phyloP scores from a whole-genome alignment of 2,329 filamentous ascomycete genomes.

The Microsporum canis region DNA sequence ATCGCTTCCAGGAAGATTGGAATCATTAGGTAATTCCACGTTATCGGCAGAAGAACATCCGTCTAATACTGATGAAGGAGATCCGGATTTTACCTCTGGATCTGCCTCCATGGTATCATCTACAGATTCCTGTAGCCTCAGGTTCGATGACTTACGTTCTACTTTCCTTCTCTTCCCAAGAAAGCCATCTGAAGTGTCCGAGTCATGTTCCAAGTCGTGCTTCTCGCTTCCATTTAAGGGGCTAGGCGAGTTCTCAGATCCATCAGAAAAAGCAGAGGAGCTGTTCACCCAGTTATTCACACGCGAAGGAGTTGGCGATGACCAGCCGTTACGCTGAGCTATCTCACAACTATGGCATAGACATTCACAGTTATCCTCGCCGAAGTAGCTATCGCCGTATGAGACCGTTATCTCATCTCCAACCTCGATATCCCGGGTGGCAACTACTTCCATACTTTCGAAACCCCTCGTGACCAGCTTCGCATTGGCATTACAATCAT shows the following conservation, averaged over 20 bases:
- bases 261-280: neutral
- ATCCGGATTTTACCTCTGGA: neutral
- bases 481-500: slow-evolving; percentile 91
- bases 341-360: slow-evolving; percentile 80
- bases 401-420: slow-evolving; percentile 96
- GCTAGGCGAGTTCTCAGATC: neutral
- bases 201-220: neutral
- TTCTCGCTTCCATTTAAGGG: neutral
- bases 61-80: neutral
- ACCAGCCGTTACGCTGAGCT: slow-evolving; percentile 70
- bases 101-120: neutral
- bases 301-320: slow-evolving; percentile 22
- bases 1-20: slow-evolving; percentile 10
- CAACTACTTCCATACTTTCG: slow-evolving; percentile 83
- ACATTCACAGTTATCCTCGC: slow-evolving; percentile 88
- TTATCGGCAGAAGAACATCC: neutral
- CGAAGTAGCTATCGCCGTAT: slow-evolving; percentile 94
- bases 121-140: neutral
- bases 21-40: neutral
- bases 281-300: slow-evolving; percentile 1
- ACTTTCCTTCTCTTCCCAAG: slow-evolving; percentile 1
- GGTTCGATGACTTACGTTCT: neutral
- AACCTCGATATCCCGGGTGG: slow-evolving; percentile 65
- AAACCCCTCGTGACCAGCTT: slow-evolving; percentile 71
- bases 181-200: neutral